Conservation (phyloP, 352 stramenopile genomes). For the Blastocystis sp. region DNA sequence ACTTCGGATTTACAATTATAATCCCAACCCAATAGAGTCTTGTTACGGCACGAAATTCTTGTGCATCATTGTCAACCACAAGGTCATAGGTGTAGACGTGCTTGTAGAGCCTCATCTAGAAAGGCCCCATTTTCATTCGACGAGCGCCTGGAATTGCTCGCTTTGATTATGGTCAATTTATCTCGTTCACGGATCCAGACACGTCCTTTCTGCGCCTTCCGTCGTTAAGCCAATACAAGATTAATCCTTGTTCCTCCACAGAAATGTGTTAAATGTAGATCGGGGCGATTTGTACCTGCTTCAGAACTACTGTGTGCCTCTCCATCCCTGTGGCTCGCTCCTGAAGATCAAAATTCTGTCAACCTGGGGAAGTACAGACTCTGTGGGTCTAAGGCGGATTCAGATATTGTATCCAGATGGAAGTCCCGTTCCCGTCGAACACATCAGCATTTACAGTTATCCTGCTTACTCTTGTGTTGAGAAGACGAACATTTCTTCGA, state of each 20-base stretch:
- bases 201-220: neutral
- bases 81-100: neutral
- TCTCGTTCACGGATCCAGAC: neutral
- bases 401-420: neutral
- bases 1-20: conserved; percentile 8
- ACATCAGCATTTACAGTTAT: too few species aligned
- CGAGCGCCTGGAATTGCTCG: neutral
- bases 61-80: neutral
- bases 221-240: neutral
- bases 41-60: neutral
- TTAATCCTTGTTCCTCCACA: too few species aligned
- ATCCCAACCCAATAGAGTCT: neutral
- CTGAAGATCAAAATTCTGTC: neutral
- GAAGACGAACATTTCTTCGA: neutral
- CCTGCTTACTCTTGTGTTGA: neutral
- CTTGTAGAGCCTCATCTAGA: neutral
- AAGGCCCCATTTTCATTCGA: neutral
- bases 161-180: neutral
- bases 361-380: neutral
- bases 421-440: neutral
- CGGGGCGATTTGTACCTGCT: too few species aligned
- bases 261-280: too few species aligned
- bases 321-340: neutral
- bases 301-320: neutral
- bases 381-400: neutral